Base-by-base conservation (phyloP, 306 rosid genomes). In the Geum urbanum region DNA sequence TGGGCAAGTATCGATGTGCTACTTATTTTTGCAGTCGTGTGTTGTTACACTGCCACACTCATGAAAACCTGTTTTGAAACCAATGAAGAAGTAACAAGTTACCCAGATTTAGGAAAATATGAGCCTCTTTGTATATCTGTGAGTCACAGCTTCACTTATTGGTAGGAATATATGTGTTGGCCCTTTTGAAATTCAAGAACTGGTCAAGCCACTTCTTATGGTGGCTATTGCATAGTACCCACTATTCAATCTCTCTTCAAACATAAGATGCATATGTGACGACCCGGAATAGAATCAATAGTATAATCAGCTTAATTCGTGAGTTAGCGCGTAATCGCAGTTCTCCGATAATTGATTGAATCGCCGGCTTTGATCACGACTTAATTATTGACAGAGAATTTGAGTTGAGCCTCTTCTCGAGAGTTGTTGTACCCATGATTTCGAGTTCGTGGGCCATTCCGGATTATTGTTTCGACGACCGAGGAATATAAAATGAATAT, bases 21-120 rank as follows among this genome's bases (percentile, higher is more conserved):
- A 57, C 53, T 86, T 71, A 12, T 86, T 32, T 92, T 89, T 63
- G 95, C 89, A 69, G 75, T 84, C 47, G 62, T 87, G n/a, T 89
- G 97, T 76, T 89, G 86, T 71, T 89, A 89, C 76, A 92, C 97
- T 1, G 95, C 92, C 58, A 77, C 85, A 2, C 95, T 92, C 64
- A 89, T 89, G 97, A 87, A 59, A 77, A 76, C 78, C 74, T 92
- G 95, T 78, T 84, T 89, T 62, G 83, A 92, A 79, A 87, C 83
- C 84, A 84, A 71, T 78, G 82, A 84, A 71, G 90, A 92, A 4
- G 77, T 92, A 63, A 22, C 74, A 41, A 79, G 82, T 70, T 92
- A 86, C 72, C 96, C 92, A 37, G 97, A 92, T 72, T 75, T 92
- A 72, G 96, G 96, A 76, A 89, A 61, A 87, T 82, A 70, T 73